These are phyloP conservation scores for Hansfordia pulvinata DNA, from an alignment of 2,329 filamentous ascomycete species.

Conservation along the genomic window DNA sequence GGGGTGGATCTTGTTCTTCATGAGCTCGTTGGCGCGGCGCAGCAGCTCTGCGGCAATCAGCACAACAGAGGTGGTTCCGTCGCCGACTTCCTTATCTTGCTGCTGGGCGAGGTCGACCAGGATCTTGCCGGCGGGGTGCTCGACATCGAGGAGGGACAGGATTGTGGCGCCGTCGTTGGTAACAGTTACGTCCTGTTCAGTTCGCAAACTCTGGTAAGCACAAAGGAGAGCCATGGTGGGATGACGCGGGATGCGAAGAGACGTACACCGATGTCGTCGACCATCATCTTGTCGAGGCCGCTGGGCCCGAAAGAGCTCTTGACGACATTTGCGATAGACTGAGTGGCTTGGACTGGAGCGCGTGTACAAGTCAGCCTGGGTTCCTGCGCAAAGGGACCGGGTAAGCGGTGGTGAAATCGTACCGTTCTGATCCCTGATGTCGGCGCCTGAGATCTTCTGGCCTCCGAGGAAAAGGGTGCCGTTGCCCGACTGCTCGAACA, in stretches of 20 bases:
- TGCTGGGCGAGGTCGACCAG: conserved; percentile 94
- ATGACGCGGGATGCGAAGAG: conserved; percentile 6
- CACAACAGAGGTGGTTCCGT: conserved; percentile 95
- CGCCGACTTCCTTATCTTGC: conserved; percentile 97
- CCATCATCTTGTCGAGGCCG: conserved; percentile 99
- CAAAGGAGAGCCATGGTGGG: conserved; percentile 3
- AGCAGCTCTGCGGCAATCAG: conserved; percentile 93
- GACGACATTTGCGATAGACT: conserved; percentile 96
- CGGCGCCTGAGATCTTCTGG: conserved; percentile 90
- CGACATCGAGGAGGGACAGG: conserved; percentile 85
- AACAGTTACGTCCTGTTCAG: conserved; percentile 75
- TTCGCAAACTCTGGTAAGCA: conserved; percentile 10
- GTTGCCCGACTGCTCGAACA: conserved; percentile 91
- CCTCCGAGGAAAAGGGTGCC: conserved; percentile 95
- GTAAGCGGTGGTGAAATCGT: conserved; percentile 17
- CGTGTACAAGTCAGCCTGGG: conserved; percentile 7
- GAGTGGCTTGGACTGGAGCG: conserved; percentile 69
- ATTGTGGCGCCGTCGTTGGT: conserved; percentile 99
- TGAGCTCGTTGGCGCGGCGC: conserved; percentile 87
- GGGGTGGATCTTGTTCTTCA: conserved; percentile 99
- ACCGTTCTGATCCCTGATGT: conserved; percentile 97
- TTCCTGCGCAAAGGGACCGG: conserved; percentile 2
- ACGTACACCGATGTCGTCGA: conserved; percentile 90
- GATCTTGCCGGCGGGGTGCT: conserved; percentile 97
- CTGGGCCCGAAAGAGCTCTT: conserved; percentile 97